A percentile compares a stretch with the other conserved stretches of the same genome.
Evolutionary conservation across 1,284 basidiomycete genomes (phyloP).

Genomic region (Apiotrichum siamense): DNA sequence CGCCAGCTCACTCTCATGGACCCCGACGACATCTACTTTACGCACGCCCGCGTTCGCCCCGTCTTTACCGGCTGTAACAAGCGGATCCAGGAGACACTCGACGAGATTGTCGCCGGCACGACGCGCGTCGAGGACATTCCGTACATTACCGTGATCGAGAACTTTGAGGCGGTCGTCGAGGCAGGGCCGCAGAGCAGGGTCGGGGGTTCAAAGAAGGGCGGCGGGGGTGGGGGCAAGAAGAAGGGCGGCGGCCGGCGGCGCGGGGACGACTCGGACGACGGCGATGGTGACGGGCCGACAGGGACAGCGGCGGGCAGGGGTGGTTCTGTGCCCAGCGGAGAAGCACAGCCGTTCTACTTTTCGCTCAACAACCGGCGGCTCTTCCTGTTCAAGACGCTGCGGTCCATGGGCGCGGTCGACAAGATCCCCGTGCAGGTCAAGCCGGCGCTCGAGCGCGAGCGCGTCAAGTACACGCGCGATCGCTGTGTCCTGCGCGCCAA

Average conservation of each 20-base stretch:
- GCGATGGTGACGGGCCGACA: not conserved
- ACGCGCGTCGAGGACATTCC: constrained; percentile 14
- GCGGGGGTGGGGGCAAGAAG: not conserved
- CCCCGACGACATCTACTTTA: constrained; percentile 16
- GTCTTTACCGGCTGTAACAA: constrained; percentile 18
- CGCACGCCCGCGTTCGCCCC: constrained; percentile 15
- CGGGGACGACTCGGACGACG: not conserved
- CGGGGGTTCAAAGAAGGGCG: not conserved
- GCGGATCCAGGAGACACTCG: constrained; percentile 14
- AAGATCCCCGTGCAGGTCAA: constrained; percentile 15
- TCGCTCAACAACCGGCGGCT: constrained; percentile 17
- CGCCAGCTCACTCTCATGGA: constrained; percentile 13
- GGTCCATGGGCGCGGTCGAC: constrained; percentile 7
- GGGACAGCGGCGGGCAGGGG: too few species aligned
- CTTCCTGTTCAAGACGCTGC: constrained; percentile 17
- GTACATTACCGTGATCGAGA: constrained; percentile 18
- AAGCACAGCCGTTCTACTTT: constrained; percentile 12
- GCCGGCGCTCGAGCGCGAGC: constrained; percentile 18
- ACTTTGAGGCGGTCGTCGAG: constrained; percentile 5
- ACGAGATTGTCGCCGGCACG: constrained; percentile 11
- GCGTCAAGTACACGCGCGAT: constrained; percentile 14
- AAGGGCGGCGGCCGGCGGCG: not conserved
- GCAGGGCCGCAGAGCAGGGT: not conserved
- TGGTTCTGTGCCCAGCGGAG: too few species aligned
- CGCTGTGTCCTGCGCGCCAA: constrained; percentile 11